A percentile compares a stretch with the other conserved stretches of the same genome.
Conservation (phyloP, 2,329 filamentous ascomycete genomes). For the Colletotrichum higginsianum region DNA sequence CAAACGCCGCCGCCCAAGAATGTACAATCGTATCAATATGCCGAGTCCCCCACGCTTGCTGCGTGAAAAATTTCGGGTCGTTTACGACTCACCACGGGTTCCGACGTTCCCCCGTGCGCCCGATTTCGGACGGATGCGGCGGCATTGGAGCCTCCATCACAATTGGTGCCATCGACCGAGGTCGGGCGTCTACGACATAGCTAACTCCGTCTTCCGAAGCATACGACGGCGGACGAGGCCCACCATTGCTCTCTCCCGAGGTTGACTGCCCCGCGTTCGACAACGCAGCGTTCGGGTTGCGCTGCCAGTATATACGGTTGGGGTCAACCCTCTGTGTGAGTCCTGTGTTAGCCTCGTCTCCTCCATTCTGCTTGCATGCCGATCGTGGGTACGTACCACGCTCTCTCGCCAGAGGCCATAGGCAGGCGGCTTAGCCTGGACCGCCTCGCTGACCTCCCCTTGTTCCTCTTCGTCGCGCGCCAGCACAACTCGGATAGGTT, state of each 20-base stretch:
- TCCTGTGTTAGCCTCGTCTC: not conserved
- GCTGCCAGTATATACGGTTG: conserved; percentile 85
- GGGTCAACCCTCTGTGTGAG: conserved; percentile 78
- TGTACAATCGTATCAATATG: conserved; percentile 2
- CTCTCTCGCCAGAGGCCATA: conserved; percentile 90
- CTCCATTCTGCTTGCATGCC: not conserved
- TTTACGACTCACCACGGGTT: not conserved
- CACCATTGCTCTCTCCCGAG: conserved; percentile 44
- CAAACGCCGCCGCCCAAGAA: not conserved
- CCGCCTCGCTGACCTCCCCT: conserved; percentile 60
- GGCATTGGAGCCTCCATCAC: conserved; percentile 48
- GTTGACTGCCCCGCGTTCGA: conserved; percentile 9
- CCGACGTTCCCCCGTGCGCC: conserved; percentile 39
- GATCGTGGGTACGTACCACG: conserved; percentile 70
- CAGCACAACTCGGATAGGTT: conserved; percentile 84
- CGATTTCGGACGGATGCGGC: conserved; percentile 64
- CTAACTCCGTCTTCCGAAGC: conserved; percentile 81
- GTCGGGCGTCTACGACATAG: conserved; percentile 79
- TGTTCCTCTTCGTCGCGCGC: conserved; percentile 81
- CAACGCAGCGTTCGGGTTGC: conserved; percentile 63
- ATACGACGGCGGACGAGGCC: conserved; percentile 79
- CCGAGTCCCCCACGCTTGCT: not conserved
- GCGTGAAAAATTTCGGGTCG: not conserved
- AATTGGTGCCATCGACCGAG: conserved; percentile 68
- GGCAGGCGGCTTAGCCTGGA: conserved; percentile 79